phyloP scores from a whole-genome alignment of 108 stramenopile genomes.

The Cyclotella sp. region DNA sequence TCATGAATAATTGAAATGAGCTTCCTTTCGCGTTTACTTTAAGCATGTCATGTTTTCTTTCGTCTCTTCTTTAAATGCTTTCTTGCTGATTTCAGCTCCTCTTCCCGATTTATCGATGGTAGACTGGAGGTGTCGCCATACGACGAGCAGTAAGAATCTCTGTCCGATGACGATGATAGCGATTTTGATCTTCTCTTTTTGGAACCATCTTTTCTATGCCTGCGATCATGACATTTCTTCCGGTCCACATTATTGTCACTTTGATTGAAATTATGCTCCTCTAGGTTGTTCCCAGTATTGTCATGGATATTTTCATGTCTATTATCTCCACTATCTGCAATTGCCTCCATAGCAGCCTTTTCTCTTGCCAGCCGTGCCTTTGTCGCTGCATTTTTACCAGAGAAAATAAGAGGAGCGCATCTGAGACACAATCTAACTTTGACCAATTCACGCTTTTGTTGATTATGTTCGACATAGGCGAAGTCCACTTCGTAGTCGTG shows the following conservation, averaged over 20 bases:
- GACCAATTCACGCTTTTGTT: conserved; percentile 66
- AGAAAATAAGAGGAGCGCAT: conserved; percentile 61
- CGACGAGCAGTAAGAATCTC: too few species aligned
- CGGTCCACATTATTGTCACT: not conserved
- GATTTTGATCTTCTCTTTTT: not conserved
- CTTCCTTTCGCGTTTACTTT: too few species aligned
- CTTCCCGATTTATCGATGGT: too few species aligned
- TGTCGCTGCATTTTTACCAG: not conserved
- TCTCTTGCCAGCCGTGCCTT: conserved; percentile 10
- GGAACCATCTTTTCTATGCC: not conserved
- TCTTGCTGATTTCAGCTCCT: too few species aligned
- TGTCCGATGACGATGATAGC: not conserved
- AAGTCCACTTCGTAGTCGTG: conserved; percentile 76
- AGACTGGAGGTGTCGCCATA: too few species aligned
- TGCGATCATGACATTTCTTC: not conserved
- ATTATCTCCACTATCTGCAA: not conserved
- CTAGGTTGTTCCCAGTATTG: not conserved
- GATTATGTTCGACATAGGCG: conserved; percentile 62
- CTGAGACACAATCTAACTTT: conserved; percentile 68
- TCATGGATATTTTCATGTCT: not conserved
- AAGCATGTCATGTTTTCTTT: too few species aligned
- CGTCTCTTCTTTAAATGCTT: too few species aligned
- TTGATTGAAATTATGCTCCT: not conserved
- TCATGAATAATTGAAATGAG: too few species aligned
- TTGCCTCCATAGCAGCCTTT: not conserved